Evolutionary conservation across 2,329 filamentous ascomycete species (phyloP).

Genomic region (Periconia sp.): DNA sequence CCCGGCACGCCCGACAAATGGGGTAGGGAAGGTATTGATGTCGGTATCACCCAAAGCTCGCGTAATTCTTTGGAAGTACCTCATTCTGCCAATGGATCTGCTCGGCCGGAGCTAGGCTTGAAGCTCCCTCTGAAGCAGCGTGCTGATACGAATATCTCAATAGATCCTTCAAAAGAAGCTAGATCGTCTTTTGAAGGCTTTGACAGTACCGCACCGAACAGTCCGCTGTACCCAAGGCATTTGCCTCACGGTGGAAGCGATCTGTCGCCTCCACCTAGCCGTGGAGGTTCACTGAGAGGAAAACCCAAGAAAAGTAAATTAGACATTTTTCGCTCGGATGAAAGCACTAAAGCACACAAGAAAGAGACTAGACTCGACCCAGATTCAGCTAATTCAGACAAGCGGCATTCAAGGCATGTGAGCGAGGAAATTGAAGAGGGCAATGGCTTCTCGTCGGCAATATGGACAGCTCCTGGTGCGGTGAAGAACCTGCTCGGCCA

Average conservation of each 20-base stretch:
- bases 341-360: constrained; percentile 40
- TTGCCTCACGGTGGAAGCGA: constrained; percentile 42
- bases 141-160: constrained; percentile 21
- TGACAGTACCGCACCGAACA: constrained; percentile 47
- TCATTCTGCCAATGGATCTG: constrained; percentile 24
- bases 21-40: constrained; percentile 34
- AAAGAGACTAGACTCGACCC: constrained; percentile 24
- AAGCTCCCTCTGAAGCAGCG: constrained; percentile 29
- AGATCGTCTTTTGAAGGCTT: constrained; percentile 47
- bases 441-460: constrained; percentile 35
- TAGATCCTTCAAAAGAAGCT: constrained; percentile 34
- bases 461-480: constrained; percentile 38
- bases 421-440: constrained; percentile 40
- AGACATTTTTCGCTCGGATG: constrained; percentile 49
- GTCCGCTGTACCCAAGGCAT: constrained; percentile 38
- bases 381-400: constrained; percentile 27
- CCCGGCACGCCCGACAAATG: constrained; percentile 52
- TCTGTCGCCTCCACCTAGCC: constrained; percentile 45
- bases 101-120: constrained; percentile 19
- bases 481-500: constrained; percentile 41
- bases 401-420: constrained; percentile 33
- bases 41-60: constrained; percentile 16
- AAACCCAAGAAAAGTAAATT: constrained; percentile 48
- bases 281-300: constrained; percentile 33
- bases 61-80: constrained; percentile 35